phyloP scores from a whole-genome alignment of 2,329 filamentous ascomycete species.

The Beauveria australis region DNA sequence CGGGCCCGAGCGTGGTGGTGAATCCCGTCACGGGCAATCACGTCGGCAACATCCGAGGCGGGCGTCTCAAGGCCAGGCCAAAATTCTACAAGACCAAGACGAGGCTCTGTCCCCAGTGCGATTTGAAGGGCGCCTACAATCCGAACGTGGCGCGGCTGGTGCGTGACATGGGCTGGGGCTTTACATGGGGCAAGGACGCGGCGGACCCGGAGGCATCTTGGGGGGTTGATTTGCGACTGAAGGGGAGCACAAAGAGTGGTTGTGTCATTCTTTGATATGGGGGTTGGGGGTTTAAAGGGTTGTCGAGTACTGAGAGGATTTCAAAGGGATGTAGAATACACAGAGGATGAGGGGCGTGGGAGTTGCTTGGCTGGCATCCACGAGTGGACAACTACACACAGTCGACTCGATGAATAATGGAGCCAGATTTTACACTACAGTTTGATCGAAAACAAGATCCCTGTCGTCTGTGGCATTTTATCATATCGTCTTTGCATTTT shows the following conservation, averaged over 20 bases:
- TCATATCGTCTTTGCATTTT: not conserved
- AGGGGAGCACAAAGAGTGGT: conserved; percentile 12
- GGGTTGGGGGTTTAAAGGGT: not conserved
- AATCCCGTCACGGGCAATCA: conserved; percentile 6
- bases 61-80: conserved; percentile 25
- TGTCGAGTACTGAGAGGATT: too few relatives aligned
- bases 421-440: not conserved
- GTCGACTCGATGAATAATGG: not conserved
- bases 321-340: not conserved
- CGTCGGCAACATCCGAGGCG: not conserved
- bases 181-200: conserved; percentile 41
- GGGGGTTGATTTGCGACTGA: conserved; percentile 27
- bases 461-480: too few relatives aligned
- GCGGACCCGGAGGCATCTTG: conserved; percentile 23
- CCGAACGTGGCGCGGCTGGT: conserved; percentile 40
- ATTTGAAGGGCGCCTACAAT: conserved; percentile 35
- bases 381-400: not conserved
- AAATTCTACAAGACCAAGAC: conserved; percentile 26
- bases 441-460: too few relatives aligned
- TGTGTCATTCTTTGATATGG: conserved; percentile 26
- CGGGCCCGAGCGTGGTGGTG: conserved; percentile 23
- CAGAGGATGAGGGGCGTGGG: too few relatives aligned
- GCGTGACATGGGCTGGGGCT: conserved; percentile 31
- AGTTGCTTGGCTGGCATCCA: not conserved
- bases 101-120: conserved; percentile 35